Conservation (phyloP, 805 yeast genomes). For the Candida yuanshanica region DNA sequence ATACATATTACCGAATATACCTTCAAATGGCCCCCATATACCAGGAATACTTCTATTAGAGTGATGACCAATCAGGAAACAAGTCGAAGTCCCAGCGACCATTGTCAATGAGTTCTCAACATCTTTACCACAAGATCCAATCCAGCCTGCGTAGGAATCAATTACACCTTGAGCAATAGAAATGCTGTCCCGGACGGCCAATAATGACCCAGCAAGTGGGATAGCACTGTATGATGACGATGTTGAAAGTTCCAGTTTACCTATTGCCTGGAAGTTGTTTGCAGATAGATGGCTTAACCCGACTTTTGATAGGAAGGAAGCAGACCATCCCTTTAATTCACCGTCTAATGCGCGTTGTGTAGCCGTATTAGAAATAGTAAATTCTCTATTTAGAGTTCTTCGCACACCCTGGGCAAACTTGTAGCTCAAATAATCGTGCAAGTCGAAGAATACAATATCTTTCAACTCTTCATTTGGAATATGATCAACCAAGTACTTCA, state of each 20-base stretch:
- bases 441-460: slow-evolving; percentile 38
- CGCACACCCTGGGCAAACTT: slow-evolving; percentile 17
- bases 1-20: slow-evolving; percentile 26
- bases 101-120: slow-evolving; percentile 31
- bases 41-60: slow-evolving; percentile 30
- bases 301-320: slow-evolving; percentile 19
- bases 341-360: slow-evolving; percentile 47
- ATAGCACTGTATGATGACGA: slow-evolving; percentile 11
- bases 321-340: slow-evolving; percentile 49
- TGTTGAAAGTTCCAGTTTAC: slow-evolving; percentile 21
- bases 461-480: slow-evolving; percentile 16
- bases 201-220: slow-evolving; percentile 28
- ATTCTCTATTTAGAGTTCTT: slow-evolving; percentile 7
- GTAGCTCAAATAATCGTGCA: slow-evolving; percentile 40
- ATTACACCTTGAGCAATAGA: slow-evolving; percentile 44
- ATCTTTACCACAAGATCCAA: slow-evolving; percentile 29
- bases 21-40: slow-evolving; percentile 56
- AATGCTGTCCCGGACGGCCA: slow-evolving; percentile 15
- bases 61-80: slow-evolving; percentile 35
- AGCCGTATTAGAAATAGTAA: slow-evolving; percentile 4
- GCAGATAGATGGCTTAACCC: slow-evolving; percentile 15
- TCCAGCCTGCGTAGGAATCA: slow-evolving; percentile 56
- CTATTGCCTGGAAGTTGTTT: slow-evolving; percentile 24
- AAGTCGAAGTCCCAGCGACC: slow-evolving; percentile 62
- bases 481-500: slow-evolving; percentile 32